These are phyloP conservation scores for Coniochaeta ligniaria DNA, from an alignment of 2,329 filamentous ascomycete species.

Conservation along the genomic window DNA sequence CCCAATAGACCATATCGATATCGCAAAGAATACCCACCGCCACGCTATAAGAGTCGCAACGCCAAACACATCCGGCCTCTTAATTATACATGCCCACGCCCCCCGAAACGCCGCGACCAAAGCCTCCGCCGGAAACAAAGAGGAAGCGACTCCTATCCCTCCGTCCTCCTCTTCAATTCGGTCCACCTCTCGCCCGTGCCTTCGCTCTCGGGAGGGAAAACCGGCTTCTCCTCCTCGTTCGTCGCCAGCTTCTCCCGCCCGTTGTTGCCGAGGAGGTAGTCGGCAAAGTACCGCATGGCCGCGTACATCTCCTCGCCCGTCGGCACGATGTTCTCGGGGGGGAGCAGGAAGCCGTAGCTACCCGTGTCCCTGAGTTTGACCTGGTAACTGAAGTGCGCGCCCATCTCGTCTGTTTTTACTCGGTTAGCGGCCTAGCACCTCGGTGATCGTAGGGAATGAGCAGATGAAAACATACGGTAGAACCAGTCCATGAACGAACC, in stretches of 20 bases:
- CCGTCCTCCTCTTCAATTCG: background rate
- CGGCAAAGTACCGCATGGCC: conserved; percentile 76
- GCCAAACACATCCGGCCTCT: background rate
- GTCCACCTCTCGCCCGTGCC: background rate
- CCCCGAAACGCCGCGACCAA: background rate
- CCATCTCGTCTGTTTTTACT: conserved; percentile 50
- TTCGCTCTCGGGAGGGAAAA: background rate
- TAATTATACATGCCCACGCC: background rate
- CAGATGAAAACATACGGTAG: conserved; percentile 44
- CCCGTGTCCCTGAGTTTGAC: conserved; percentile 91
- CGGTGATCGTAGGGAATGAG: no score
- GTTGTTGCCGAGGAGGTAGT: conserved; percentile 67
- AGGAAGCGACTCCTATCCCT: background rate
- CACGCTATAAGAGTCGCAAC: background rate
- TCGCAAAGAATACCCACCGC: background rate
- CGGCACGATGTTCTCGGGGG: conserved; percentile 78
- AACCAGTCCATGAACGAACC: conserved; percentile 93
- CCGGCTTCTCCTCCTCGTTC: conserved; percentile 9
- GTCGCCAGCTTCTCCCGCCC: conserved; percentile 44
- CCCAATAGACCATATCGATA: background rate
- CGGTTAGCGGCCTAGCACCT: conserved; percentile 5
- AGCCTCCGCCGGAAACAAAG: background rate
- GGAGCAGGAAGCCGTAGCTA: conserved; percentile 87
- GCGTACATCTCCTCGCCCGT: conserved; percentile 83
- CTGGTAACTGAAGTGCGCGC: conserved; percentile 81